These are phyloP conservation scores for Thelephora aurantiotincta DNA, from an alignment of 768 basidiomycete genomes.

Conservation along the genomic window DNA sequence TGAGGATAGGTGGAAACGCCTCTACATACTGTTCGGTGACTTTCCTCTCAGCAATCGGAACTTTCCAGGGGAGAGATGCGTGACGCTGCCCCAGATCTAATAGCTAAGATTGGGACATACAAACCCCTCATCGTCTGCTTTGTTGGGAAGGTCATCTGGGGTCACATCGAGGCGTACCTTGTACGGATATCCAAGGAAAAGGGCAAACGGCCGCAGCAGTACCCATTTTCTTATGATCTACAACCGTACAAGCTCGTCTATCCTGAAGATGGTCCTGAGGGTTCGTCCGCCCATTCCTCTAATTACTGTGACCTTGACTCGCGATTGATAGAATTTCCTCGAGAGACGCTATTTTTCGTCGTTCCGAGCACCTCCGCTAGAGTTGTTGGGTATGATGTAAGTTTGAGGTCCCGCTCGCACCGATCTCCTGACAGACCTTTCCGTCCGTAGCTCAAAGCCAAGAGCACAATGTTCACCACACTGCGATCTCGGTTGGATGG, in stretches of 20 bases:
- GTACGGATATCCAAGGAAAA: neutral
- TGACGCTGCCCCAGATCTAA: constrained; percentile 38
- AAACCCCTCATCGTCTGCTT: constrained; percentile 64
- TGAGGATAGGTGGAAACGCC: constrained; percentile 11
- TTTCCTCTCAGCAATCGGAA: constrained; percentile 32
- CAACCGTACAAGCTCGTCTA: constrained; percentile 39
- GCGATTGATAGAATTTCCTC: constrained; percentile 7
- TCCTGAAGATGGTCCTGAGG: constrained; percentile 4
- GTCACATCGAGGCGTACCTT: constrained; percentile 7
- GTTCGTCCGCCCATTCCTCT: neutral
- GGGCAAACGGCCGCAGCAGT: neutral
- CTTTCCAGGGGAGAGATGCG: constrained; percentile 37
- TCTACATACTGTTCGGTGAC: neutral
- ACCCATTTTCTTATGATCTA: constrained; percentile 23
- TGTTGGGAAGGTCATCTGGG: constrained; percentile 62
- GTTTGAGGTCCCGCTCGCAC: constrained; percentile 6
- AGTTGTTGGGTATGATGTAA: constrained; percentile 59
- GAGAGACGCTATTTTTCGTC: constrained; percentile 61
- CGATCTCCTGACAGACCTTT: neutral
- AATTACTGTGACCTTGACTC: constrained; percentile 7
- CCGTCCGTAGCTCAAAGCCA: neutral
- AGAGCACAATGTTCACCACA: neutral
- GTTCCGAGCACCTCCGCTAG: constrained; percentile 67
- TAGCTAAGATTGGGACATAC: constrained; percentile 40
- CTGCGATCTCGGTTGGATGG: neutral